phyloP scores from a whole-genome alignment of 2,329 filamentous ascomycete genomes.

The Xylariaceae sp. region DNA sequence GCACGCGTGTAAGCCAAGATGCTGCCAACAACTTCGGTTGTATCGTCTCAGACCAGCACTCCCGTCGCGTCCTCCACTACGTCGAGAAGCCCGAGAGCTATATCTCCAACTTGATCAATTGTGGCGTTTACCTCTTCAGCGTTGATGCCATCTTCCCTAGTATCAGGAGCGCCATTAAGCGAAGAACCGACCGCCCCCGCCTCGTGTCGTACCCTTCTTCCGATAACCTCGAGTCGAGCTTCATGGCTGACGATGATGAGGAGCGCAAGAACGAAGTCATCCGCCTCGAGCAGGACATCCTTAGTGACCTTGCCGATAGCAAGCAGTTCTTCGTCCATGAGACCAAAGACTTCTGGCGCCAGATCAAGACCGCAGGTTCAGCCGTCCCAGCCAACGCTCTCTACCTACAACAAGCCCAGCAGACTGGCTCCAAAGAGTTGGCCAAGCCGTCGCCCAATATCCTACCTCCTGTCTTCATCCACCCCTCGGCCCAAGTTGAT shows the following conservation, averaged over 20 bases:
- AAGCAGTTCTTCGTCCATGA: slow-evolving; percentile 98
- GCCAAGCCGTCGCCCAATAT: slow-evolving; percentile 85
- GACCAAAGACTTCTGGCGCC: slow-evolving; percentile 99
- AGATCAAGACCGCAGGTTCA: slow-evolving; percentile 98
- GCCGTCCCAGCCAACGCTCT: slow-evolving; percentile 96
- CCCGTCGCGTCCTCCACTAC: slow-evolving; percentile 95
- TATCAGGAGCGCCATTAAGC: slow-evolving; percentile 94
- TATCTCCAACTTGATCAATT: slow-evolving; percentile 99
- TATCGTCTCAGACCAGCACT: slow-evolving; percentile 93
- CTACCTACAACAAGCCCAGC: slow-evolving; percentile 93
- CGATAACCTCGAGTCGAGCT: slow-evolving; percentile 82
- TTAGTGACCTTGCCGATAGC: slow-evolving; percentile 93
- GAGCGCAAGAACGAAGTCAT: slow-evolving; percentile 83
- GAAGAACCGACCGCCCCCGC: slow-evolving; percentile 87
- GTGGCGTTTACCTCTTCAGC: slow-evolving; percentile 96
- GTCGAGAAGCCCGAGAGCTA: slow-evolving; percentile 98
- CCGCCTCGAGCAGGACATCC: slow-evolving; percentile 94
- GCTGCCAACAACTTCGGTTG: slow-evolving; percentile 96
- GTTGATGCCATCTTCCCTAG: slow-evolving; percentile 96
- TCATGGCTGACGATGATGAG: slow-evolving; percentile 71
- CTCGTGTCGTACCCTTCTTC: slow-evolving; percentile 95
- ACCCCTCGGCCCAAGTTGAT: slow-evolving; percentile 88
- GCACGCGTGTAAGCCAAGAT: slow-evolving; percentile 88
- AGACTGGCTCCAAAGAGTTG: slow-evolving; percentile 81
- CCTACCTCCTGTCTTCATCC: slow-evolving; percentile 91